A percentile compares a stretch with the other conserved stretches of the same genome.
Evolutionary conservation across 2,329 filamentous ascomycete genomes (phyloP).

Genomic region (Cladosporium oxysporum): DNA sequence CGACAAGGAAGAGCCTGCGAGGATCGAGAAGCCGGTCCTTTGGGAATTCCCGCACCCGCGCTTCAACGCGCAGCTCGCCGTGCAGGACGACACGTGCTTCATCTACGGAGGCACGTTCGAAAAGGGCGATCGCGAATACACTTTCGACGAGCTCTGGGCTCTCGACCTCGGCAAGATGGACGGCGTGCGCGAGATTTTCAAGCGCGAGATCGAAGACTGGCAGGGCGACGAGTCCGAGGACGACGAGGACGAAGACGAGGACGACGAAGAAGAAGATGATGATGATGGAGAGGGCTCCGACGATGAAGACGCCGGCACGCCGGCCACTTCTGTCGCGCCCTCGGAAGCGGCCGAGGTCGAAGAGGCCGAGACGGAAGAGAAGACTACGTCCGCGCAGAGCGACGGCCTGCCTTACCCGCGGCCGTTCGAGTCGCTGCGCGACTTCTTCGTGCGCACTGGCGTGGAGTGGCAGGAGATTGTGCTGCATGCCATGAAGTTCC

Average conservation of each 20-base stretch:
- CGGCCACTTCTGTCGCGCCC: conserved; percentile 27
- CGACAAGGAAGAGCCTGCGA: conserved; percentile 57
- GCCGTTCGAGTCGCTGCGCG: conserved; percentile 85
- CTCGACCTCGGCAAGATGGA: conserved; percentile 94
- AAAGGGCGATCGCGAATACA: conserved; percentile 91
- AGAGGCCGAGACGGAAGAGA: conserved; percentile 28
- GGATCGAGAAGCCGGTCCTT: conserved; percentile 57
- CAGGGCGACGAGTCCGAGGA: conserved; percentile 52
- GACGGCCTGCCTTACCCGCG: conserved; percentile 75
- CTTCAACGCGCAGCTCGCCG: conserved; percentile 87
- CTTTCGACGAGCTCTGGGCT: conserved; percentile 91
- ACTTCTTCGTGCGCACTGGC: conserved; percentile 87
- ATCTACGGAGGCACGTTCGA: conserved; percentile 96
- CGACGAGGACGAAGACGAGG: conserved; percentile 52
- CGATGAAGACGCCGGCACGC: conserved; percentile 45
- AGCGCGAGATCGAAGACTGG: conserved; percentile 83
- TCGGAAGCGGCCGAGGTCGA: conserved; percentile 23
- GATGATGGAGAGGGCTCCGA: conserved; percentile 44
- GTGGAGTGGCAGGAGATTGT: conserved; percentile 88
- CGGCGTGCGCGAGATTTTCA: conserved; percentile 89
- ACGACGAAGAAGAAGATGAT: conserved; percentile 59
- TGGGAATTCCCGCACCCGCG: conserved; percentile 86
- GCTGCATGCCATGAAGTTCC: conserved; percentile 71
- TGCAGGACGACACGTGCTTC: conserved; percentile 90
- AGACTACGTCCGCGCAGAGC: conserved; percentile 55